Percentiles rank a stretch among this genome's conserved stretches.
Conservation (phyloP, 805 yeast species). For the Zygotorulaspora danielsina region DNA sequence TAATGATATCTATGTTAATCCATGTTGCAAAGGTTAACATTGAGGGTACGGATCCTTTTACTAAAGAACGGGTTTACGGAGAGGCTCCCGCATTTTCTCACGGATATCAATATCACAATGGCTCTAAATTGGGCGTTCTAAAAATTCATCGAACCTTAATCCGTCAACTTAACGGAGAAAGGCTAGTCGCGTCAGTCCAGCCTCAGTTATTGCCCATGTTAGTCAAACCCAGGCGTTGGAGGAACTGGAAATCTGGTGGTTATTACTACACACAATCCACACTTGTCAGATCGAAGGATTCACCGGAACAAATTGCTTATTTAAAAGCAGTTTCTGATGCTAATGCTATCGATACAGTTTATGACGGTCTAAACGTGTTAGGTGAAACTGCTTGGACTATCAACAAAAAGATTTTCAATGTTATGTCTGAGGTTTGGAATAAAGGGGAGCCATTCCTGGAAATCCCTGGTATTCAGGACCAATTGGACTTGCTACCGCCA, state of each 20-base stretch:
- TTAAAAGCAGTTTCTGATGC: conserved; percentile 76
- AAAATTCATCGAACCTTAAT: conserved; percentile 68
- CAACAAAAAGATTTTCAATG: conserved; percentile 62
- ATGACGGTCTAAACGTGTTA: conserved; percentile 76
- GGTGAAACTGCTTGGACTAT: conserved; percentile 93
- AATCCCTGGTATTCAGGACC: conserved; percentile 56
- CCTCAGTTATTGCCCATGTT: conserved; percentile 94
- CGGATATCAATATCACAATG: conserved; percentile 74
- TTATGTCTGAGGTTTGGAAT: conserved; percentile 82
- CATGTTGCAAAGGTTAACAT: conserved; percentile 82
- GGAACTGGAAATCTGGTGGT: conserved; percentile 77
- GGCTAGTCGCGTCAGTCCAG: conserved; percentile 59
- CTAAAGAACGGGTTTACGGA: conserved; percentile 62
- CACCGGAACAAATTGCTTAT: conserved; percentile 88
- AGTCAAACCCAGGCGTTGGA: conserved; percentile 87
- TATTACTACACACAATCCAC: conserved; percentile 60
- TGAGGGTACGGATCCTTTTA: conserved; percentile 73
- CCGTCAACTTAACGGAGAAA: conserved; percentile 61
- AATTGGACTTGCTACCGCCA: conserved; percentile 47
- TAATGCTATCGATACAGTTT: conserved; percentile 60
- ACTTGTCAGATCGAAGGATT: conserved; percentile 72
- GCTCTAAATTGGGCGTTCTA: conserved; percentile 76
- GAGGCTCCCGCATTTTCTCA: conserved; percentile 89
- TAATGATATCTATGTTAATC: conserved; percentile 66
- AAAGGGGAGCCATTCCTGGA: conserved; percentile 69